phyloP scores from a whole-genome alignment of 2,329 filamentous ascomycete genomes.

The Alternaria sp. region DNA sequence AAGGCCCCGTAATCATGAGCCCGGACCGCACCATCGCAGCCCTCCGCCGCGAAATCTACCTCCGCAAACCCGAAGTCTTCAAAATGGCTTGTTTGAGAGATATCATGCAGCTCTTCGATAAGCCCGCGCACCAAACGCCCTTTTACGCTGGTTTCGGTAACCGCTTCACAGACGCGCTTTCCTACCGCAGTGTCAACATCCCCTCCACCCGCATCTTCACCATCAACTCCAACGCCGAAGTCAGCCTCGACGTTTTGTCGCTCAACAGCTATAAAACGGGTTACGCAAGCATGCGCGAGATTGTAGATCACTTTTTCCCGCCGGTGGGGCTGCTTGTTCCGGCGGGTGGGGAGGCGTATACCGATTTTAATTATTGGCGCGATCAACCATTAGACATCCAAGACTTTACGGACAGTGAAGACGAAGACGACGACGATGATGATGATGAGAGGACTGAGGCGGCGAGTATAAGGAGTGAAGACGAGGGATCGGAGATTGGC shows the following conservation, averaged over 20 bases:
- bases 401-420: conserved; percentile 85
- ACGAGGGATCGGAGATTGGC: conserved; percentile 55
- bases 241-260: conserved; percentile 86
- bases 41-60: conserved; percentile 86
- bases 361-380: conserved; percentile 97
- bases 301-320: conserved; percentile 98
- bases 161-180: conserved; percentile 92
- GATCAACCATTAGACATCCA: conserved; percentile 82
- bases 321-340: conserved; percentile 86
- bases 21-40: conserved; percentile 96
- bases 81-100: conserved; percentile 98
- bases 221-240: conserved; percentile 97
- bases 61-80: conserved; percentile 97
- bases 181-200: conserved; percentile 94
- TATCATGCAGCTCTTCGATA: conserved; percentile 83
- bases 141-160: conserved; percentile 99
- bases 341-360: conserved; percentile 91
- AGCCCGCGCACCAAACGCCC: conserved; percentile 69
- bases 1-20: conserved; percentile 91
- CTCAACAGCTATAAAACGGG: conserved; percentile 96
- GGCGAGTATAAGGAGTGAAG: conserved; percentile 56
- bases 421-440: conserved; percentile 35
- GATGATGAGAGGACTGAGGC: conserved; percentile 57
- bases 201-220: conserved; percentile 95
- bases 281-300: conserved; percentile 95